Percentiles rank a stretch among this genome's conserved stretches.
phyloP scores from a whole-genome alignment of 768 basidiomycete species.

The Tulasnella sp. region DNA sequence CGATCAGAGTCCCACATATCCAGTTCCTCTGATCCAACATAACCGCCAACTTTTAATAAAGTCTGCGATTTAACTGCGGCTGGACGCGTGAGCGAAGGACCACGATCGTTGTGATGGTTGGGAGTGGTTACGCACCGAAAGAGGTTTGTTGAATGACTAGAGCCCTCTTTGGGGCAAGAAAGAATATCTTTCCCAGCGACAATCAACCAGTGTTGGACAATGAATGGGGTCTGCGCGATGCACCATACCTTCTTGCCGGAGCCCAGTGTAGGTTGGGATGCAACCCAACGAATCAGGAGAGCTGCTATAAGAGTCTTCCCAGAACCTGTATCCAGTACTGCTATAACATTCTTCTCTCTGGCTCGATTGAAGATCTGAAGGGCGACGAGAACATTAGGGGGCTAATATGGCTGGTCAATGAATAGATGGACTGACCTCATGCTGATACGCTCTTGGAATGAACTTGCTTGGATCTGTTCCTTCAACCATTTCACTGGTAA shows the following conservation, averaged over 20 bases:
- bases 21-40: slow-evolving; percentile 41
- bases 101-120: no score
- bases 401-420: background rate
- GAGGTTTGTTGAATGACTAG: slow-evolving; percentile 72
- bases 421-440: background rate
- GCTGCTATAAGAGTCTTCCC: slow-evolving; percentile 47
- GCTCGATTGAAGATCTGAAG: slow-evolving; percentile 41
- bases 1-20: slow-evolving; percentile 10
- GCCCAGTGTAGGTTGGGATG: slow-evolving; percentile 29
- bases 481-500: background rate
- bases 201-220: background rate
- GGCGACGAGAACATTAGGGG: background rate
- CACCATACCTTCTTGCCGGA: slow-evolving; percentile 39
- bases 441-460: slow-evolving; percentile 38
- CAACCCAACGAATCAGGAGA: slow-evolving; percentile 63
- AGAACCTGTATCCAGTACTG: slow-evolving; percentile 41
- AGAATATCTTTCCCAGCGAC: slow-evolving; percentile 33
- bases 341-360: slow-evolving; percentile 40
- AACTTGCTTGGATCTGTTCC: background rate
- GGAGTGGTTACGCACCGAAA: slow-evolving; percentile 43
- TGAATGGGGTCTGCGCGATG: no score
- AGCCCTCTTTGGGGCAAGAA: slow-evolving; percentile 74
- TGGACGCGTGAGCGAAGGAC: no score
- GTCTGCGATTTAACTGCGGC: slow-evolving; percentile 34
- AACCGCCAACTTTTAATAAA: slow-evolving; percentile 49